Evolutionary conservation across 108 stramenopile genomes (phyloP).

Genomic region (Nitzschia inconspicua): DNA sequence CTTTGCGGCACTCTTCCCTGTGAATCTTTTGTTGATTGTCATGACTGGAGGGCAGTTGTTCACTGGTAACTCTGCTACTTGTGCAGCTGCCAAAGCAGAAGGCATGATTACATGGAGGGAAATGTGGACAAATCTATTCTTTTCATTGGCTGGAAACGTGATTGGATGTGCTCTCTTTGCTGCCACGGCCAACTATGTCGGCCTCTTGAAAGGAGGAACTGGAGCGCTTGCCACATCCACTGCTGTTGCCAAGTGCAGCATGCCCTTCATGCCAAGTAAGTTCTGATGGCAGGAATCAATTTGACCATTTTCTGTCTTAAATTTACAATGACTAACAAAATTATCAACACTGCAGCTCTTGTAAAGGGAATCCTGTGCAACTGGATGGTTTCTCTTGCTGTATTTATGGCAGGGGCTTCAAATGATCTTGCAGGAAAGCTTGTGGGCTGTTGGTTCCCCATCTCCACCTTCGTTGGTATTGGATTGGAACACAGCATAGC

Average conservation of each 20-base stretch:
- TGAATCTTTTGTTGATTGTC: slow-evolving; percentile 27
- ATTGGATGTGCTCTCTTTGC: slow-evolving; percentile 36
- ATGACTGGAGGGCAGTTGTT: slow-evolving; percentile 31
- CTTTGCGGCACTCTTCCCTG: slow-evolving; percentile 23
- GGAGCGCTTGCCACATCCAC: slow-evolving; percentile 4
- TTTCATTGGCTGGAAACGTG: slow-evolving; percentile 29
- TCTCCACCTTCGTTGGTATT: slow-evolving; percentile 40
- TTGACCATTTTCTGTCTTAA: slow-evolving; percentile 21
- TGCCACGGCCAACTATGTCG: neutral
- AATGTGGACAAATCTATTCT: slow-evolving; percentile 9
- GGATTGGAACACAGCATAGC: slow-evolving; percentile 59
- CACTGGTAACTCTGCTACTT: slow-evolving; percentile 32
- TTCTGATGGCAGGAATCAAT: slow-evolving; percentile 36
- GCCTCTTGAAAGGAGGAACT: slow-evolving; percentile 19
- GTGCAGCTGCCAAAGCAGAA: slow-evolving; percentile 17
- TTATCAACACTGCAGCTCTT: too few species aligned
- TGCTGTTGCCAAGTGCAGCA: slow-evolving; percentile 24
- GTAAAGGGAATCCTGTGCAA: slow-evolving; percentile 33
- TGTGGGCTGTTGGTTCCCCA: slow-evolving; percentile 35
- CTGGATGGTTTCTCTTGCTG: slow-evolving; percentile 57
- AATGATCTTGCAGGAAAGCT: slow-evolving; percentile 24
- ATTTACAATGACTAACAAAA: too few species aligned
- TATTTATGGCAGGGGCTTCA: slow-evolving; percentile 25
- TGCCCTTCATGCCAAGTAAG: slow-evolving; percentile 27
- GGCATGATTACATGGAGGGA: slow-evolving; percentile 5